Conservation (phyloP, 345 rosid species). For the Salix udensis region DNA sequence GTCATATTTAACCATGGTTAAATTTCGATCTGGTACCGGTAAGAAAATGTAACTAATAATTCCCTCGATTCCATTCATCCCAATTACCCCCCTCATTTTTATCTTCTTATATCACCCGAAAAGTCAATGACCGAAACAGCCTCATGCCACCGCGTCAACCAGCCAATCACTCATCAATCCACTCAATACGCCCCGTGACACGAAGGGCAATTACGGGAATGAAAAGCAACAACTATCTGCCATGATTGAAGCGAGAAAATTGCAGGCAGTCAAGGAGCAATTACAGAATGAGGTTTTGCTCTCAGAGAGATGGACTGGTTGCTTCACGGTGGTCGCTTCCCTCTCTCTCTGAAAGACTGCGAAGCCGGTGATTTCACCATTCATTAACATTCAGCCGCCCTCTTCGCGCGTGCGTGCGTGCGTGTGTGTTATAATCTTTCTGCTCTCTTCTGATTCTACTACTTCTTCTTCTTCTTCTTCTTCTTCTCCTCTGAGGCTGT, state of each 20-base stretch:
- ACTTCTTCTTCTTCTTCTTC: no score
- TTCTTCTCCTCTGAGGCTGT: neutral
- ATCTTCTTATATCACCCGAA: neutral
- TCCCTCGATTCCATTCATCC: no score
- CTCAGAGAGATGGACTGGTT: neutral
- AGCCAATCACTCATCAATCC: neutral
- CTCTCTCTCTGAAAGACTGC: neutral
- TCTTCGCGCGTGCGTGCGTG: neutral
- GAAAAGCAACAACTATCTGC: no score
- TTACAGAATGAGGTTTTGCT: slow-evolving; percentile 4
- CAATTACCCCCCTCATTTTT: no score
- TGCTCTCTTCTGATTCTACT: no score
- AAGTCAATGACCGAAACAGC: neutral
- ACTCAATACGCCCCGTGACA: neutral
- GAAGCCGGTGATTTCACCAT: neutral
- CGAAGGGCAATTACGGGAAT: neutral
- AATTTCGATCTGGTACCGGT: no score
- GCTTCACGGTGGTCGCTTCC: neutral
- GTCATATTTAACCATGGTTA: no score
- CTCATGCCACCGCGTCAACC: neutral
- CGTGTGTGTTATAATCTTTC: no score
- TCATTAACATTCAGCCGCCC: neutral
- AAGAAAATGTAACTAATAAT: no score
- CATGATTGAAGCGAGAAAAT: no score
- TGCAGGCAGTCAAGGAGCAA: no score